phyloP scores from a whole-genome alignment of 345 rosid genomes.

The Chamaenerion angustifolium region DNA sequence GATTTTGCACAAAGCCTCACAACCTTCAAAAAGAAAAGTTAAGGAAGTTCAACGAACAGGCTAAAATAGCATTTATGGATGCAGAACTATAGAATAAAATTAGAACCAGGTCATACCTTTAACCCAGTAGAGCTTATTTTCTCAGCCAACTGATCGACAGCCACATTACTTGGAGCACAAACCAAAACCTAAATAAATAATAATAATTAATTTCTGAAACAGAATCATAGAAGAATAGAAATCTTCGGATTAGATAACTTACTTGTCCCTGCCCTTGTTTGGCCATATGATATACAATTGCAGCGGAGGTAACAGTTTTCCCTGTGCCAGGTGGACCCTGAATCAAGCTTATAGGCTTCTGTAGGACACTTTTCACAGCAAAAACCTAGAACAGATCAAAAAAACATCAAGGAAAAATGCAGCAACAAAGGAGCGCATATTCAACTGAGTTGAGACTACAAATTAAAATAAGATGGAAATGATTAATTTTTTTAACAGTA shows the following conservation, averaged over 20 bases:
- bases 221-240: too few relatives aligned
- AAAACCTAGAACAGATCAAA: constrained; percentile 34
- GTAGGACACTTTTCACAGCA: constrained; percentile 98
- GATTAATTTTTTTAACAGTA: too few relatives aligned
- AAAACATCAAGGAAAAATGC: neutral
- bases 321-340: constrained; percentile 99
- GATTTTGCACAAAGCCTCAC: constrained; percentile 99
- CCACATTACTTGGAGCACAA: constrained; percentile 98
- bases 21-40: constrained; percentile 30
- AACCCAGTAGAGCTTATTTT: constrained; percentile 97
- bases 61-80: too few relatives aligned
- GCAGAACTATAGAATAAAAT: too few relatives aligned
- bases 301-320: constrained; percentile 98
- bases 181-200: constrained; percentile 54
- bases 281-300: constrained; percentile 99
- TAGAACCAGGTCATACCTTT: constrained; percentile 34
- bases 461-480: too few relatives aligned
- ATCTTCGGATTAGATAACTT: constrained; percentile 2
- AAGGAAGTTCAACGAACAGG: too few relatives aligned
- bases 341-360: constrained; percentile 93
- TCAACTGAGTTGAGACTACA: too few relatives aligned
- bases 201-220: too few relatives aligned
- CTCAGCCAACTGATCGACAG: constrained; percentile 98
- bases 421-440: neutral
- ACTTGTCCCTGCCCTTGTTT: constrained; percentile 99